phyloP scores from a whole-genome alignment of 106 monocot genomes.

The Acorus gramineus region DNA sequence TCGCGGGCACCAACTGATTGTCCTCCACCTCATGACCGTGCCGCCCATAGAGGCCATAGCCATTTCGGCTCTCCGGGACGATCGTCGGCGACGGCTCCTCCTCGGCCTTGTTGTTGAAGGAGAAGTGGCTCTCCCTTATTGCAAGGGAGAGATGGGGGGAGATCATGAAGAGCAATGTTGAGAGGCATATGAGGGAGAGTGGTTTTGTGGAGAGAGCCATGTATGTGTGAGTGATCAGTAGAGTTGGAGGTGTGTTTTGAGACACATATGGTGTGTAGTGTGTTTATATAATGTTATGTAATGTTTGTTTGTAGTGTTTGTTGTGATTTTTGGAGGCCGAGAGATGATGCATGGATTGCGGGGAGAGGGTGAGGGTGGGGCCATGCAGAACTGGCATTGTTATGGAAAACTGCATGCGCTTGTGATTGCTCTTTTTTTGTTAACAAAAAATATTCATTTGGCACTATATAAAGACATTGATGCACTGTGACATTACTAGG shows the following conservation, averaged over 20 bases:
- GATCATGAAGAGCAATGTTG: not conserved
- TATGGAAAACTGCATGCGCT: no score
- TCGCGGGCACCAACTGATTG: conserved; percentile 4
- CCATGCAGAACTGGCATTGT: no score
- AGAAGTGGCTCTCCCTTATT: conserved; percentile 6
- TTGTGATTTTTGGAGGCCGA: not conserved
- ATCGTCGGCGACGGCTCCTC: not conserved
- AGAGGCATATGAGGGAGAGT: not conserved
- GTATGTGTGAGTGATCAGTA: not conserved
- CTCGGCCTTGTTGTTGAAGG: not conserved
- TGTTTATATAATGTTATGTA: not conserved
- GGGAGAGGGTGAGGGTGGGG: not conserved
- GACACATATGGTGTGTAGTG: no score
- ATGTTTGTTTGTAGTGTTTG: not conserved
- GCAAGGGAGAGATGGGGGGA: not conserved
- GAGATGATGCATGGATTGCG: conserved; percentile 36
- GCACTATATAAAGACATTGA: no score
- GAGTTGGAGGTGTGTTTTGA: not conserved
- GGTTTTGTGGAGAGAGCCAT: conserved; percentile 3
- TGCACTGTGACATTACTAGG: no score
- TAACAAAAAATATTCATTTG: no score
- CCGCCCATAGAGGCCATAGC: conserved; percentile 5
- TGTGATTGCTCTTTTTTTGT: no score
- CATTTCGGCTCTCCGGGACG: not conserved
- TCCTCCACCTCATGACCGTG: not conserved